Evolutionary conservation across 2,329 filamentous ascomycete genomes (phyloP), one percentile per base, ranked within the genome.

Genomic region (Fusarium sp.): DNA sequence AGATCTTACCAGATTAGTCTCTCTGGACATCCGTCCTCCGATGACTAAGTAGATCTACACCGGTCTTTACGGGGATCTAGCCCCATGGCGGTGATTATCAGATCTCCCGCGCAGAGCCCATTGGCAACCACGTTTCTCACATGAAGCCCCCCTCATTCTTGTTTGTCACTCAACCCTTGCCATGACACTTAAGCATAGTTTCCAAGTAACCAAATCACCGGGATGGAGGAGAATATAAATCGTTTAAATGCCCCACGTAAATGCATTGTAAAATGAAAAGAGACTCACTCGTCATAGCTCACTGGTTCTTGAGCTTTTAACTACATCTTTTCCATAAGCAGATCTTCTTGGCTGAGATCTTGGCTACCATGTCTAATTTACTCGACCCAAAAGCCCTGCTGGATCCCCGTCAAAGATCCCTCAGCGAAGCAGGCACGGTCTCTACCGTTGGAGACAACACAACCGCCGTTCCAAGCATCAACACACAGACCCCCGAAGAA

Each of bases 301-400:
- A 64, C 61, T 64, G 61, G 62, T 65, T 65, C 29, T n/a, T 59
- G 45, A 65, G 61, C 61, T 46, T 32, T 22, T 4, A 22, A 22
- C 22, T 22, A 22, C 29, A 29, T 41, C 18, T 16, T 29, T 34
- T n/a, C 10, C 11, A 34, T 34, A 10, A 41, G 49, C 49, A 52
- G 25, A 41, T n/a, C 24, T 38, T 25, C 24, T 58, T 52, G 54
- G 45, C 63, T 43, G 45, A 41, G 20, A 25, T 29, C 45, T 43
- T 53, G 49, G 24, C 49, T 38, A 68, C 47, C 43, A 70, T 70
- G 67, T 60, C 67, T 47, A 63, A 63, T 51, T n/a, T 68, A 16
- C 67, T 70, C 18, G 67, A 70, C 48, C 67, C 67, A 6, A 71
- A 70, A 41, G 51, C 67, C 24, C 29, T 70, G 34, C 27, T 54